phyloP scores from a whole-genome alignment of 2,329 filamentous ascomycete genomes.

The Sporothrix phasma region DNA sequence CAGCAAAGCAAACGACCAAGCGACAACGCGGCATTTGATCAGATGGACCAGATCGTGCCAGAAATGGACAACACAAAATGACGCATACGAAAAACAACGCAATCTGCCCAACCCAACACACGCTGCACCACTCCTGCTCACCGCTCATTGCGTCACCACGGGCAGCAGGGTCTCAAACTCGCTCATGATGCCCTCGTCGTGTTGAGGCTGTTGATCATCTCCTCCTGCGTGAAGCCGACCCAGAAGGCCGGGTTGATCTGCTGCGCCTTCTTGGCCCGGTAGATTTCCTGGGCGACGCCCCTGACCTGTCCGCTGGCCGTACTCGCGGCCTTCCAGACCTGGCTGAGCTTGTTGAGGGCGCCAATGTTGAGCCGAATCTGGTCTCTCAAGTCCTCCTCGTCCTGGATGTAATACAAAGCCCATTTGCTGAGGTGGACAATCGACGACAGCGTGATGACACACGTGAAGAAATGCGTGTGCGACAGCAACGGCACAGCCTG shows the following conservation, averaged over 20 bases:
- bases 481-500: constrained; percentile 61
- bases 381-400: constrained; percentile 60
- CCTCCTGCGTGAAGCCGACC: constrained; percentile 44
- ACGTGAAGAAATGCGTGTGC: constrained; percentile 79
- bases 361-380: constrained; percentile 71
- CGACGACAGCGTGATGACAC: constrained; percentile 66
- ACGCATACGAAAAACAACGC: background rate
- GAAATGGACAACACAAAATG: background rate
- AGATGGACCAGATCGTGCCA: background rate
- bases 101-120: background rate
- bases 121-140: background rate
- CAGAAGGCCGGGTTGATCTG: constrained; percentile 44
- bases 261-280: constrained; percentile 46
- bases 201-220: constrained; percentile 45
- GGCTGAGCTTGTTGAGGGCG: constrained; percentile 57
- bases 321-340: constrained; percentile 63
- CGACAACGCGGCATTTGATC: background rate
- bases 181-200: constrained; percentile 50
- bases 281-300: constrained; percentile 69
- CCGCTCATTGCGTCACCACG: constrained; percentile 17
- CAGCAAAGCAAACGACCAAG: background rate
- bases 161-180: constrained; percentile 40
- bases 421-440: constrained; percentile 77
- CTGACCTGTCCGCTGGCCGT: constrained; percentile 64
- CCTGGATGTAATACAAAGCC: constrained; percentile 51